Conservation (phyloP, 2,329 filamentous ascomycete genomes). For the Aspergillus bombycis region DNA sequence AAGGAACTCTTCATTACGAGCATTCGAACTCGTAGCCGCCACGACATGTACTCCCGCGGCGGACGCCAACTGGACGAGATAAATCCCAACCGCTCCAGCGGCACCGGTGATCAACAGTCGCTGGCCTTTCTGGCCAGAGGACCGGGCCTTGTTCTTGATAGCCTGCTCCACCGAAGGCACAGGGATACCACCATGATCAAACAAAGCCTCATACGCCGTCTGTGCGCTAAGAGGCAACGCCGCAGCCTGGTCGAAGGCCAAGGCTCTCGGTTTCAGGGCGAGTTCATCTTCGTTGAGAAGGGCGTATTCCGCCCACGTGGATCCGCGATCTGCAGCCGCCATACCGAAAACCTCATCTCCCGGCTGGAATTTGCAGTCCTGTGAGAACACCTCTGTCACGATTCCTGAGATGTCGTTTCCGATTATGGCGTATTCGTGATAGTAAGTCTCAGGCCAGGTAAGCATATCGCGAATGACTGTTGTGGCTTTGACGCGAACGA, state of each 20-base stretch:
- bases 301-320: constrained; percentile 33
- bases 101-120: constrained; percentile 42
- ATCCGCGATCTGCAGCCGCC: constrained; percentile 21
- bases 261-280: constrained; percentile 23
- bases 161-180: neutral
- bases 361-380: constrained; percentile 17
- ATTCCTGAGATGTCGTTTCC: constrained; percentile 29
- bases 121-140: neutral
- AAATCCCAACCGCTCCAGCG: constrained; percentile 43
- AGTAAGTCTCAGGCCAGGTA: constrained; percentile 33
- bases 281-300: constrained; percentile 27
- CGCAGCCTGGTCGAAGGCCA: constrained; percentile 29
- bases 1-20: constrained; percentile 39
- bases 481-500: constrained; percentile 19
- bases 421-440: constrained; percentile 18
- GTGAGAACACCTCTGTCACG: constrained; percentile 17
- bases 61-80: constrained; percentile 42
- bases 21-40: constrained; percentile 39
- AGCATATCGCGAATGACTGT: constrained; percentile 20
- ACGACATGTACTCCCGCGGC: constrained; percentile 36
- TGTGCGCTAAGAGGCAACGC: constrained; percentile 32
- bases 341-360: constrained; percentile 36
- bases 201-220: constrained; percentile 39
- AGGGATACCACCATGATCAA: constrained; percentile 25
- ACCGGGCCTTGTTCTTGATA: neutral